Evolutionary conservation across 495 filamentous ascomycete species (phyloP), one percentile per base, ranked within the genome.

Genomic region (Hypoxylon perforatum): DNA sequence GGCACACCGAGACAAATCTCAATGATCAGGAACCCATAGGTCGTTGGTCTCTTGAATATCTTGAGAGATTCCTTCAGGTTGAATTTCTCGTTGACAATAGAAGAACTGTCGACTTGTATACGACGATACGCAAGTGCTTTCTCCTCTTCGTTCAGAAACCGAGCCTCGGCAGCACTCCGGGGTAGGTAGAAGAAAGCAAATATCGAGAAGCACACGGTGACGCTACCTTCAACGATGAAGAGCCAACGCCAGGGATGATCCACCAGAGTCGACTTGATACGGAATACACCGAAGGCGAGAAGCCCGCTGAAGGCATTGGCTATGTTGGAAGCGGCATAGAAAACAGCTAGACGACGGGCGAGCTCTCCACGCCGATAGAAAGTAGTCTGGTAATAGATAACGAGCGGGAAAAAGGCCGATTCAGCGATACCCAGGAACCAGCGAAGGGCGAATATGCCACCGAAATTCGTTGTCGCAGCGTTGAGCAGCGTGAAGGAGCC

Each of bases 361-460:
- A 94, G 80, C 70, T 93, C 91, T n/a, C 86, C 86, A 35, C 91
- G 86, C 19, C 88, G 86, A 67, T 93, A 93, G 73, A 94, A 93
- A 1, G 72, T 77, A 0, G 78, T 81, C 35, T 77, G 77, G 46
- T 83, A 84, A 58, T 80, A 84, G 66, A 84, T 84, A 19, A 84
- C 90, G 38, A 90, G 73, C 1, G 91, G 90, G 67, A 91, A 92
- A 77, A 94, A 93, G 3, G 85, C 91, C 33, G 84, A 84, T 73
- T 94, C 91, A 0, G 86, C 80, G 82, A 91, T 91, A 17, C 91
- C 90, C 17, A 91, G 73, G 53, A 91, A 81, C 85, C 83, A 91
- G 57, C 88, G 77, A 71, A 89, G 78, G 10, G 87, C 81, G 64
- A 92, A 87, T 28, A 92, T 80, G 9, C 89, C 90, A 12, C 84